Evolutionary conservation across 73 alveolate species (phyloP).

Genomic region (Paramecium bursaria): DNA sequence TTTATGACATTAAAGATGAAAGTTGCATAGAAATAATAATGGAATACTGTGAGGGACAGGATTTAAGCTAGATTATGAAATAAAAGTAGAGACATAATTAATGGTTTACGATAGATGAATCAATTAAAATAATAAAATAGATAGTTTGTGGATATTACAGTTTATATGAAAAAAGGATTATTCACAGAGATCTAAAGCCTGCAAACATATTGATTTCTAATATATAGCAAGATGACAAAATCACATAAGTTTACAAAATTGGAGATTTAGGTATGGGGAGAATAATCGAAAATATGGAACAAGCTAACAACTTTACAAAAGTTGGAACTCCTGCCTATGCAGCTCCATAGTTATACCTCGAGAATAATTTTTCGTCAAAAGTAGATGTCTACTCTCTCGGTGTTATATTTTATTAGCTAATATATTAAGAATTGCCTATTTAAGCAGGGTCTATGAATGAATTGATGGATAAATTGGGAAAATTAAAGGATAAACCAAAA

Average conservation of each 20-base stretch:
- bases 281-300: constrained; percentile 65
- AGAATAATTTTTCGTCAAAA: constrained; percentile 76
- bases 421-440: constrained; percentile 82
- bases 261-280: constrained; percentile 74
- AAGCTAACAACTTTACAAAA: constrained; percentile 70
- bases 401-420: constrained; percentile 82
- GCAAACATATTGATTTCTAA: constrained; percentile 69
- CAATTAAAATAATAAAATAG: constrained; percentile 32
- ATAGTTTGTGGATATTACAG: constrained; percentile 51
- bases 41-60: constrained; percentile 37
- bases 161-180: constrained; percentile 1
- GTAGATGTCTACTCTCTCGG: constrained; percentile 92
- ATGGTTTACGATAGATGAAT: constrained; percentile 40
- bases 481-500: neutral
- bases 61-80: constrained; percentile 18
- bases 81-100: neutral
- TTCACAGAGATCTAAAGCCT: constrained; percentile 76
- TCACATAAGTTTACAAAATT: constrained; percentile 10
- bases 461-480: constrained; percentile 40
- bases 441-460: constrained; percentile 63
- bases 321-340: constrained; percentile 91
- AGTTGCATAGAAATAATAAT: neutral
- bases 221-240: constrained; percentile 4
- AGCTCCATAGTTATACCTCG: constrained; percentile 88
- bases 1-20: neutral